phyloP scores from a whole-genome alignment of 2,329 filamentous ascomycete genomes.

The Mycosphaerelloides madeirae region DNA sequence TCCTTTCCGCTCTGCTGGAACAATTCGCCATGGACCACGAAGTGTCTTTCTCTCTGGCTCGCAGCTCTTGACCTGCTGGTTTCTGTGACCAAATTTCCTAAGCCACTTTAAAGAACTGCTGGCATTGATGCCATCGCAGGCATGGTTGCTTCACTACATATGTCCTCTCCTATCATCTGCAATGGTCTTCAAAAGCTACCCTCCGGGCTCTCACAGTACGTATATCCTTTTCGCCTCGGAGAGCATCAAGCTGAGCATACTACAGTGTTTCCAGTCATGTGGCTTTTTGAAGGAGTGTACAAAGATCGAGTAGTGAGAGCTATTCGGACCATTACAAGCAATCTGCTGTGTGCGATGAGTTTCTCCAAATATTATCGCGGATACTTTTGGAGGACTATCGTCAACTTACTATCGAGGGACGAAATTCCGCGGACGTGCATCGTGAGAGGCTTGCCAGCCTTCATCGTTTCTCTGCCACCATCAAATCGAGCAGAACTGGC shows the following conservation, averaged over 20 bases:
- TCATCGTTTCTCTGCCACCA: background rate
- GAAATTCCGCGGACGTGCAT: background rate
- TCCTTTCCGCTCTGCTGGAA: background rate
- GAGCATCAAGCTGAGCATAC: no score
- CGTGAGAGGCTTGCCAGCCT: background rate
- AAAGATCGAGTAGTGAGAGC: background rate
- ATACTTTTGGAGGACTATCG: background rate
- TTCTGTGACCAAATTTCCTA: no score
- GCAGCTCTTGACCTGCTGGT: slow-evolving; percentile 14
- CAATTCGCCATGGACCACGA: background rate
- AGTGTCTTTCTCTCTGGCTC: slow-evolving; percentile 3
- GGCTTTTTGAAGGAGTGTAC: slow-evolving; percentile 7
- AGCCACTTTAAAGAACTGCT: no score
- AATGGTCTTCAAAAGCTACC: slow-evolving; percentile 24
- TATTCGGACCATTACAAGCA: background rate
- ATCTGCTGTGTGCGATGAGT: background rate
- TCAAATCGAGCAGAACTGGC: slow-evolving; percentile 18
- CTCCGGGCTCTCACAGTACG: slow-evolving; percentile 23
- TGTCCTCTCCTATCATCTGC: slow-evolving; percentile 27
- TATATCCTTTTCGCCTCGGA: no score
- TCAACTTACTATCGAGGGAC: background rate
- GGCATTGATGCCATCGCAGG: no score
- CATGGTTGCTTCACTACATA: no score
- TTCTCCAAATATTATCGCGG: background rate
- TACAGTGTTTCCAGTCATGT: slow-evolving; percentile 5